Conservation (phyloP, 768 basidiomycete genomes). For the Agrocybe pediades region DNA sequence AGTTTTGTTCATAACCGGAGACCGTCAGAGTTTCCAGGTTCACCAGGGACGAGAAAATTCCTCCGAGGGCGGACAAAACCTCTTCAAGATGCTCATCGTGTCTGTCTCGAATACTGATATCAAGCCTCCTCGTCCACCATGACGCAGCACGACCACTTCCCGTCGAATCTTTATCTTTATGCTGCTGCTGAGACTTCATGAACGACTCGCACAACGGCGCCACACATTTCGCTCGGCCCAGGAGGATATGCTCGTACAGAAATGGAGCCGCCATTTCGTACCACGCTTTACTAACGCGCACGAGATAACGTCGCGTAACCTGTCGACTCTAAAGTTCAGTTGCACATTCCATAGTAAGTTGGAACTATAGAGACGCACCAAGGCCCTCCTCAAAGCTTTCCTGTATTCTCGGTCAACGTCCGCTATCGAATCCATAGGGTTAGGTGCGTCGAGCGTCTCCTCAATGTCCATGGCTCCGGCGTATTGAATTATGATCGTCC, state of each 20-base stretch:
- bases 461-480: constrained; percentile 25
- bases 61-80: constrained; percentile 6
- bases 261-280: constrained; percentile 19
- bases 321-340: not conserved
- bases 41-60: constrained; percentile 14
- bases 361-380: constrained; percentile 19
- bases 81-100: not conserved
- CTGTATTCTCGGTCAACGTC: constrained; percentile 13
- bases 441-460: constrained; percentile 9
- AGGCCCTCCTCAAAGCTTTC: constrained; percentile 15
- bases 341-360: not conserved
- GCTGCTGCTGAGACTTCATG: not conserved
- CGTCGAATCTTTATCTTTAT: not conserved
- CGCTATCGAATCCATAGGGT: constrained; percentile 11
- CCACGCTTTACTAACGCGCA: constrained; percentile 24
- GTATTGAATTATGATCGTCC: constrained; percentile 24
- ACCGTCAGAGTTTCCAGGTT: constrained; percentile 24
- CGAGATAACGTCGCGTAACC: constrained; percentile 19
- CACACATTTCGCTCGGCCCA: constrained; percentile 13
- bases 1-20: constrained; percentile 9
- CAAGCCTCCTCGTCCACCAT: constrained; percentile 26
- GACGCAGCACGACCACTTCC: constrained; percentile 6
- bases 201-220: constrained; percentile 9
- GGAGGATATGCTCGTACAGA: constrained; percentile 22
- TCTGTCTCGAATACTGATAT: constrained; percentile 17